A percentile compares a stretch with the other conserved stretches of the same genome.
Evolutionary conservation across 2,329 filamentous ascomycete genomes (phyloP).

Genomic region (Parascedosporium putredinis): DNA sequence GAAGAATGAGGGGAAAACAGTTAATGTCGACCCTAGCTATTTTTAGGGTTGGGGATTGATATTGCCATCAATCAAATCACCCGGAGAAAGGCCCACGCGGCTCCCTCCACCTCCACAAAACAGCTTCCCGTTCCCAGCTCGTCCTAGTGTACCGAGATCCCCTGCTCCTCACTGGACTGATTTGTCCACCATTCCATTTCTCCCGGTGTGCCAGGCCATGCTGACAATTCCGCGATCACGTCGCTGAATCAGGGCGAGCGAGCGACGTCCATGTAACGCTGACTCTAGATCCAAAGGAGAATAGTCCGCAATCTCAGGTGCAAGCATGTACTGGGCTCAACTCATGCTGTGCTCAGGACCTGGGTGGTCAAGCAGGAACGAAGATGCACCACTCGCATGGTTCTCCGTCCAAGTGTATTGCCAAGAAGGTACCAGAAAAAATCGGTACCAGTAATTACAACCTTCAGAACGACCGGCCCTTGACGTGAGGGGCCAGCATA

Average conservation of each 20-base stretch:
- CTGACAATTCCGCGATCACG: neutral
- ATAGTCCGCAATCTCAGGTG: neutral
- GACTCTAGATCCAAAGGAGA: neutral
- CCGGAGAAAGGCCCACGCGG: too few species aligned
- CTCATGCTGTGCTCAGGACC: neutral
- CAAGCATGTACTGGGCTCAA: neutral
- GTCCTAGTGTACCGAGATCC: neutral
- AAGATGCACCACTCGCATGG: neutral
- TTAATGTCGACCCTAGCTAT: neutral
- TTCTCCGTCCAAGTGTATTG: neutral
- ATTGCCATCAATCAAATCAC: conserved; percentile 6
- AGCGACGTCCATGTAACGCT: neutral
- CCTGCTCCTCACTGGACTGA: neutral
- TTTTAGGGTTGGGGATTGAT: conserved; percentile 6
- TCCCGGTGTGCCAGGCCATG: neutral
- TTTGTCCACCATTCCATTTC: neutral
- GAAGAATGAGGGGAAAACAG: neutral
- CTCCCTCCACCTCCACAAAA: neutral
- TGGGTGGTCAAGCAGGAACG: too few species aligned
- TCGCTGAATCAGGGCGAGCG: neutral
- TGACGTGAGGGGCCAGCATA: neutral
- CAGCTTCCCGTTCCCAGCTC: neutral
- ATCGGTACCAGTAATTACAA: neutral
- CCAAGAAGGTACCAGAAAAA: conserved; percentile 1
- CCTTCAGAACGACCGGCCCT: neutral